Evolutionary conservation across 805 yeast species (phyloP).

Genomic region (Scheffersomyces spartinae): DNA sequence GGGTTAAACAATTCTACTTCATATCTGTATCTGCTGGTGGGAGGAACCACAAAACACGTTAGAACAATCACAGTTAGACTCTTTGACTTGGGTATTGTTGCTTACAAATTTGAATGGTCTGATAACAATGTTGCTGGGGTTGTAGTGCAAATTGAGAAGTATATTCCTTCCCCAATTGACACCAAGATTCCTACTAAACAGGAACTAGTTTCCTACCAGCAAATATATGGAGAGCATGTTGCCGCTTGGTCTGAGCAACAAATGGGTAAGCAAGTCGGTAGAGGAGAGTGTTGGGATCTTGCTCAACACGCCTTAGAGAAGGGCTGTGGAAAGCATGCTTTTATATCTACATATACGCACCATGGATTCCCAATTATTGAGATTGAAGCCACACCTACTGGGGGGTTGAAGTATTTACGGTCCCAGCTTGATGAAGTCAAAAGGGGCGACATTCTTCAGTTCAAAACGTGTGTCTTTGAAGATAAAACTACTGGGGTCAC

Average conservation of each 20-base stretch:
- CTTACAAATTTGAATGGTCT: constrained; percentile 29
- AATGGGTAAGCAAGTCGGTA: constrained; percentile 36
- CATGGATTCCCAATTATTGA: constrained; percentile 36
- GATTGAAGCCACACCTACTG: constrained; percentile 10
- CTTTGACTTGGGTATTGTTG: constrained; percentile 28
- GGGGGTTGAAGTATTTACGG: constrained; percentile 6
- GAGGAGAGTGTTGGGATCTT: constrained; percentile 54
- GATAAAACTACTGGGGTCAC: constrained; percentile 20
- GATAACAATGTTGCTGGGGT: constrained; percentile 11
- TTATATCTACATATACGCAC: constrained; percentile 32
- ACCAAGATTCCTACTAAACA: constrained; percentile 16
- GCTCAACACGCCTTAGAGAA: constrained; percentile 42
- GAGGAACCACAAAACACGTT: constrained; percentile 6
- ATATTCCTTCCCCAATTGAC: constrained; percentile 32
- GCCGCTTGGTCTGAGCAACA: constrained; percentile 44
- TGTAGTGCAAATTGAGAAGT: constrained; percentile 16
- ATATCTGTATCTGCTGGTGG: constrained; percentile 6
- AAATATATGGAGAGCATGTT: constrained; percentile 37
- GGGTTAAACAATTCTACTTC: constrained; percentile 22
- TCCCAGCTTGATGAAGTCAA: constrained; percentile 28
- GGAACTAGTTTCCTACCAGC: constrained; percentile 20
- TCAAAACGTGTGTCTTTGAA: constrained; percentile 27
- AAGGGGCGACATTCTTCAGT: constrained; percentile 49
- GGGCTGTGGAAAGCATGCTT: constrained; percentile 49
- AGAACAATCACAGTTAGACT: constrained; percentile 26